Evolutionary conservation across 2,329 filamentous ascomycete genomes (phyloP).

Genomic region (Acrodontium crateriforme): DNA sequence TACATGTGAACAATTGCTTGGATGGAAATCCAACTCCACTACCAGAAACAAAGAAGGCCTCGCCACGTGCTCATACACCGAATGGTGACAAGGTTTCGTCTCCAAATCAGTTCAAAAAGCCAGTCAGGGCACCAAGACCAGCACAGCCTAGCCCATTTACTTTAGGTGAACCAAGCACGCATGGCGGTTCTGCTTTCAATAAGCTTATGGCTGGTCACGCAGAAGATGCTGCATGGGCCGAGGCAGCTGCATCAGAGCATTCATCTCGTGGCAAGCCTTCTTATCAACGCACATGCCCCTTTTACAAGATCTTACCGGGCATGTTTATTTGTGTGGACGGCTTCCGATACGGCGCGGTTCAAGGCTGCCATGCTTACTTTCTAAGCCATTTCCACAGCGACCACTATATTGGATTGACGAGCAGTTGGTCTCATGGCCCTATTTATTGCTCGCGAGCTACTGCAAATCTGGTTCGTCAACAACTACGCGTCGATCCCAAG

Average conservation of each 20-base stretch:
- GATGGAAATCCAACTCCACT: slow-evolving; percentile 62
- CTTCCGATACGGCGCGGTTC: slow-evolving; percentile 84
- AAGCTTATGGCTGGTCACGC: slow-evolving; percentile 87
- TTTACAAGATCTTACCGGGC: slow-evolving; percentile 95
- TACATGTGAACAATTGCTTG: slow-evolving; percentile 86
- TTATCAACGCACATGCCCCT: slow-evolving; percentile 83
- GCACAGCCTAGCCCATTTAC: slow-evolving; percentile 70
- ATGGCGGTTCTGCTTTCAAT: slow-evolving; percentile 61
- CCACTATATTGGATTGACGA: slow-evolving; percentile 83
- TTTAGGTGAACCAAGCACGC: slow-evolving; percentile 28
- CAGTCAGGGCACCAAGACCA: slow-evolving; percentile 54
- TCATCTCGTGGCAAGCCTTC: slow-evolving; percentile 72
- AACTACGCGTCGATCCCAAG: slow-evolving; percentile 71
- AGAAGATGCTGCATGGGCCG: slow-evolving; percentile 81
- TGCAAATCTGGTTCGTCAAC: slow-evolving; percentile 73
- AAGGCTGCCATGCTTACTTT: slow-evolving; percentile 89
- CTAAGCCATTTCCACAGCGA: slow-evolving; percentile 97
- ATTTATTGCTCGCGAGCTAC: slow-evolving; percentile 96
- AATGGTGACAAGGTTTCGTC: slow-evolving; percentile 13
- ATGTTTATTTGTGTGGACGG: slow-evolving; percentile 91
- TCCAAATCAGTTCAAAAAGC: slow-evolving; percentile 49
- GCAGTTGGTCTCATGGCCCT: slow-evolving; percentile 80
- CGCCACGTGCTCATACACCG: slow-evolving; percentile 4
- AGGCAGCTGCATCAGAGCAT: slow-evolving; percentile 65
- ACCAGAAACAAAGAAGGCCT: slow-evolving; percentile 17